phyloP scores from a whole-genome alignment of 192 early-diverging fungal species.

The Podila verticillata region DNA sequence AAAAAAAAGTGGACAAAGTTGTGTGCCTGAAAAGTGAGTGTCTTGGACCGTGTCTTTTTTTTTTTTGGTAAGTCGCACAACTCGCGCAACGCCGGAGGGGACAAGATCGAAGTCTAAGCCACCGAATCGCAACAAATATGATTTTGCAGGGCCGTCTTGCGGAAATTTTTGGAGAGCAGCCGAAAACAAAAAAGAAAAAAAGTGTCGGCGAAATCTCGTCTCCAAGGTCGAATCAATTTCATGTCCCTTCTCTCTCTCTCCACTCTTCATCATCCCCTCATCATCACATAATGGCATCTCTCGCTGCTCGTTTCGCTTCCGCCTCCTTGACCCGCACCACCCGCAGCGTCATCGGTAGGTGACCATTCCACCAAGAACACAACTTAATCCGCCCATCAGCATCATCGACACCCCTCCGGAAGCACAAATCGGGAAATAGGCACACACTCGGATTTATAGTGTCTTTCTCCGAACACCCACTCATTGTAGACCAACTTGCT shows the following conservation, averaged over 20 bases:
- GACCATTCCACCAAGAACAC: not conserved
- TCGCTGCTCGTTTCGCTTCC: slow-evolving; percentile 44
- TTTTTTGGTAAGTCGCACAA: not conserved
- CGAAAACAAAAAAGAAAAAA: slow-evolving; percentile 4
- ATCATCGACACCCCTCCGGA: not conserved
- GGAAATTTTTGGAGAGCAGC: not conserved
- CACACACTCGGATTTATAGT: too few species aligned
- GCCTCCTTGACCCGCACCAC: slow-evolving; percentile 38
- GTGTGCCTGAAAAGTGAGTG: not conserved
- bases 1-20: too few species aligned
- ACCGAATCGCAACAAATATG: too few species aligned
- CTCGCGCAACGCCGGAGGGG: not conserved
- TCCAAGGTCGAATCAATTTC: not conserved
- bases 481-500: too few species aligned
- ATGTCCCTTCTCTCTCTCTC: not conserved
- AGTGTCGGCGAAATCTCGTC: not conserved
- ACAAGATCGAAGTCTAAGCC: not conserved
- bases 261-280: slow-evolving; percentile 5
- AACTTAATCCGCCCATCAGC: not conserved
- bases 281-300: slow-evolving; percentile 29
- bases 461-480: too few species aligned
- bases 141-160: too few species aligned
- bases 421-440: not conserved
- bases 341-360: slow-evolving; percentile 49
- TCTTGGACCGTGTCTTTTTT: not conserved